Conservation (phyloP, 2,329 filamentous ascomycete species). For the Ophiostoma montium region DNA sequence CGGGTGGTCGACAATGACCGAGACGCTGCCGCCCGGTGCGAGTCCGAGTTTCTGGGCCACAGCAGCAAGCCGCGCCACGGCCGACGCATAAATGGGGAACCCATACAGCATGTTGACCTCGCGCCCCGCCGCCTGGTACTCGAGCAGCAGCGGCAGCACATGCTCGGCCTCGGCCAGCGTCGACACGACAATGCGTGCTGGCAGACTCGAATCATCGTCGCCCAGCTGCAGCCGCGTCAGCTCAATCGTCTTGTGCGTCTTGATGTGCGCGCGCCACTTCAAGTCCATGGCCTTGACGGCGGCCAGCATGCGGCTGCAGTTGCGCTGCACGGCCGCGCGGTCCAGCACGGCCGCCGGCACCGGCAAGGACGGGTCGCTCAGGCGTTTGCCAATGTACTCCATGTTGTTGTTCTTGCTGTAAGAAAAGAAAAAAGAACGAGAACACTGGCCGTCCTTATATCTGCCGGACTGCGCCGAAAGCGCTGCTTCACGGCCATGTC, state of each 20-base stretch:
- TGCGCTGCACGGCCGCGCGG: constrained; percentile 46
- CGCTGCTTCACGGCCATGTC: neutral
- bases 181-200: constrained; percentile 53
- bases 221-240: constrained; percentile 14
- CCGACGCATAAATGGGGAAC: constrained; percentile 50
- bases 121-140: constrained; percentile 39
- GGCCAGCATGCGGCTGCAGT: constrained; percentile 59
- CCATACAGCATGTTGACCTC: constrained; percentile 56
- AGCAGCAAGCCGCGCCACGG: constrained; percentile 42
- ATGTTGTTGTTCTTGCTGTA: neutral
- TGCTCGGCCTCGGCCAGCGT: constrained; percentile 63
- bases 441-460: too few relatives aligned
- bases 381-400: constrained; percentile 38
- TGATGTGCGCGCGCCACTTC: constrained; percentile 63
- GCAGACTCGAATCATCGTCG: too few relatives aligned
- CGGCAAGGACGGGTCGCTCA: constrained; percentile 36
- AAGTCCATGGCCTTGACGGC: constrained; percentile 44
- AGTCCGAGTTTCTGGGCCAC: constrained; percentile 35
- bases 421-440: too few relatives aligned
- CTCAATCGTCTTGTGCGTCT: constrained; percentile 53
- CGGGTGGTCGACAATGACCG: constrained; percentile 56
- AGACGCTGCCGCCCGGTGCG: constrained; percentile 30
- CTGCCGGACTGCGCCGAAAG: neutral
- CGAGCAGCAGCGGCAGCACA: constrained; percentile 43
- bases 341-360: constrained; percentile 59